Evolutionary conservation across 805 yeast species (phyloP), one percentile per base, ranked within the genome.

Genomic region (Cyberlindnera subsufficiens): DNA sequence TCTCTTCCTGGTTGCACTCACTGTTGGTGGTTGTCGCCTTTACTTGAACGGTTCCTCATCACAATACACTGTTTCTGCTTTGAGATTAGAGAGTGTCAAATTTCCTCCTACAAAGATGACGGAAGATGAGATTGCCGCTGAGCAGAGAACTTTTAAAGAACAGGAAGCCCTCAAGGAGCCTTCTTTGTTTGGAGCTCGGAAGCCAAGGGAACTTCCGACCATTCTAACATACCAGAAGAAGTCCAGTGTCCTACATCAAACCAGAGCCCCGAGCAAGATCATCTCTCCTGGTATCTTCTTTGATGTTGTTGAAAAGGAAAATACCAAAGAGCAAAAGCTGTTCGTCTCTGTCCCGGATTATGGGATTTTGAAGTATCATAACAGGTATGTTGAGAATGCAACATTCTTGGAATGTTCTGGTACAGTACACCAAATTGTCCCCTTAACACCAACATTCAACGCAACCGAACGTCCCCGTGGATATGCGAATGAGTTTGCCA

Each of bases 271-370:
- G 10, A 72, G 85, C 20, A 72, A 76, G 29, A 68, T 90, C 11
- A 69, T 87, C 27, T 79, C 95, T 17, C 96, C 96, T 0, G 96
- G 95, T n/a, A 80, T 88, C 4, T 90, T 80, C 55, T 71, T 90
- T 46, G 82, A 86, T 32, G 85, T 82, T 11, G 74, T 76, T 40
- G 67, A 46, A 10, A 58, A 58, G 38, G 50, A 50, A 15, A 52
- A 46, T 7, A 16, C 42, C 3, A 39, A 49, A 14, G 56, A 61
- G n/a, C 64, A 75, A 46, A 73, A 74, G 42, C 63, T 87, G 18
- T 88, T 85, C 60, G 81, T 84, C 3, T 72, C 91, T 37, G 82
- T 88, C 8, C 83, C 93, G 7, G 96, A 93, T 61, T 82, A 86
- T 56, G 96, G 96, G 35, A 72, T 85, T 34, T 66, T 88, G 49